Conservation (phyloP, 1,139 yeast species). For the Saccharomyces hybrid region DNA sequence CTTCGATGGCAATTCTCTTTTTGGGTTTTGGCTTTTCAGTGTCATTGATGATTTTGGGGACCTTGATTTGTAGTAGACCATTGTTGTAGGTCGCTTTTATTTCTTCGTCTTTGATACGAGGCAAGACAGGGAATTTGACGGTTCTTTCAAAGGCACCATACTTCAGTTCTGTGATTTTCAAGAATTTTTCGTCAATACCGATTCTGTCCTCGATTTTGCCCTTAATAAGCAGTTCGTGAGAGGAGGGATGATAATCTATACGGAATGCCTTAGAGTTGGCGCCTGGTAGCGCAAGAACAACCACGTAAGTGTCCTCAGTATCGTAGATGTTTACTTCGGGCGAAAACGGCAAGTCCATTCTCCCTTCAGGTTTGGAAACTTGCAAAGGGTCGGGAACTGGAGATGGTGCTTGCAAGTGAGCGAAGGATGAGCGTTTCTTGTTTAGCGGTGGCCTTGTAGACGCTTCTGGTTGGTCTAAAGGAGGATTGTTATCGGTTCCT, state of each 20-base stretch:
- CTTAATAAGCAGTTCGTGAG: conserved; percentile 42
- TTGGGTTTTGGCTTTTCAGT: conserved; percentile 32
- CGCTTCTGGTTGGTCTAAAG: not conserved
- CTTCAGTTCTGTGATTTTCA: conserved; percentile 41
- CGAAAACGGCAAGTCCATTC: conserved; percentile 39
- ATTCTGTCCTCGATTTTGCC: conserved; percentile 40
- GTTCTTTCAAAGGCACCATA: conserved; percentile 49
- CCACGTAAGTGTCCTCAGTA: conserved; percentile 36
- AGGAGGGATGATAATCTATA: conserved; percentile 48
- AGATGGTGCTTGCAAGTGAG: conserved; percentile 30
- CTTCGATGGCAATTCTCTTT: conserved; percentile 37
- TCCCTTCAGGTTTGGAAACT: conserved; percentile 42
- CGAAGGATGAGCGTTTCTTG: conserved; percentile 19
- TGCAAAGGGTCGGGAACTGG: conserved; percentile 37
- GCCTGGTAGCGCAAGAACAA: conserved; percentile 48
- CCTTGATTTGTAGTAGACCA: conserved; percentile 44
- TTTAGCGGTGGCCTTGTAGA: conserved; percentile 2
- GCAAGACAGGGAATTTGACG: conserved; percentile 45
- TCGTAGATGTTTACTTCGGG: conserved; percentile 53
- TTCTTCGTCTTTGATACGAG: conserved; percentile 43
- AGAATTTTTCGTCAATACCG: conserved; percentile 27
- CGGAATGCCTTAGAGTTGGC: conserved; percentile 44
- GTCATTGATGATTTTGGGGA: conserved; percentile 39
- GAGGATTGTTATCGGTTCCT: not conserved
- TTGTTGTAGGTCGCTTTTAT: conserved; percentile 44